These are phyloP conservation scores for Alternaria conjuncta DNA, from an alignment of 2,329 filamentous ascomycete genomes.

Conservation along the genomic window DNA sequence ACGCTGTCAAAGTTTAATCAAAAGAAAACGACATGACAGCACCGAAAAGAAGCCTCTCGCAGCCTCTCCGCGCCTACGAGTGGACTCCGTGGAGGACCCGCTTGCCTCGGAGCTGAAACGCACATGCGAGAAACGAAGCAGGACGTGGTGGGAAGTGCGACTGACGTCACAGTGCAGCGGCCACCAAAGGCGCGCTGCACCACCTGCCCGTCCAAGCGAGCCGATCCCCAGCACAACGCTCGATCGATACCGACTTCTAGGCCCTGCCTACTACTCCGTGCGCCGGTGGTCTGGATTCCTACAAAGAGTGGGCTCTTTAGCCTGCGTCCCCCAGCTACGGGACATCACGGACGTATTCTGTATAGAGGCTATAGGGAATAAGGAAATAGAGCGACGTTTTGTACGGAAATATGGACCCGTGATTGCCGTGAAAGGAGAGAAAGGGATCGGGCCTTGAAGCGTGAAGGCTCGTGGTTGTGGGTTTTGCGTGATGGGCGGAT, in stretches of 20 bases:
- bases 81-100: background rate
- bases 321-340: background rate
- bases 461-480: background rate
- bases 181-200: slow-evolving; percentile 12
- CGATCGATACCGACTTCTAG: slow-evolving; percentile 15
- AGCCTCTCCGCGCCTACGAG: background rate
- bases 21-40: background rate
- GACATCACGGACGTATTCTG: background rate
- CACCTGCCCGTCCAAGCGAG: background rate
- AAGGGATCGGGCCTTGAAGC: background rate
- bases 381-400: slow-evolving; percentile 4
- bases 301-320: background rate
- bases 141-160: background rate
- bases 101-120: background rate
- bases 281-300: background rate
- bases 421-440: background rate
- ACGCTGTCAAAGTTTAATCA: background rate
- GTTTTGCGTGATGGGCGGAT: background rate
- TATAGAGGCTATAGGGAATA: background rate
- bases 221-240: slow-evolving; percentile 16
- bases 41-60: background rate
- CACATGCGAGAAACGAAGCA: background rate
- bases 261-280: background rate
- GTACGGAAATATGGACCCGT: background rate
- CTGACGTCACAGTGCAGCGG: slow-evolving; percentile 24